A percentile compares a stretch with the other conserved stretches of the same genome.
phyloP scores from a whole-genome alignment of 768 basidiomycete genomes.

The Leccinum boreale region DNA sequence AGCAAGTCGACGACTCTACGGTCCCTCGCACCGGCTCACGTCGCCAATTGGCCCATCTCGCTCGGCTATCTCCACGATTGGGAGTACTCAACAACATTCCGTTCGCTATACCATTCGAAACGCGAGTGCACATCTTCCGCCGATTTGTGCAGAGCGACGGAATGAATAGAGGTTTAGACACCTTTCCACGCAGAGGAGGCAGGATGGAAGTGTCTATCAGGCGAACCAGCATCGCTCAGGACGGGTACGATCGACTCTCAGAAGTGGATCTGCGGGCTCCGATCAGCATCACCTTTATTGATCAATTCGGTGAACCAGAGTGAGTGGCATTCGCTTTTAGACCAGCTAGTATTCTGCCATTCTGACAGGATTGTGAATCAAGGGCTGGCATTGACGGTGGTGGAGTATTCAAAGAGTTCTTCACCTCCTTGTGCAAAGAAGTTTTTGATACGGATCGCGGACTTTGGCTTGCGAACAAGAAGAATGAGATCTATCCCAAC shows the following conservation, averaged over 20 bases:
- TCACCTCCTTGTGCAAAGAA: constrained; percentile 89
- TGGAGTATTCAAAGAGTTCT: constrained; percentile 96
- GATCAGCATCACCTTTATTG: constrained; percentile 88
- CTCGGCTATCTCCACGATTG: constrained; percentile 63
- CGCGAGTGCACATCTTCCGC: constrained; percentile 87
- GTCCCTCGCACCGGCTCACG: constrained; percentile 44
- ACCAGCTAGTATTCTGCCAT: neutral
- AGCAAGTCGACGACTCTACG: constrained; percentile 37
- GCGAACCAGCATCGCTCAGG: constrained; percentile 78
- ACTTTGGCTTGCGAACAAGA: constrained; percentile 86
- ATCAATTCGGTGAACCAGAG: constrained; percentile 85
- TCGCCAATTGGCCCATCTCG: constrained; percentile 66
- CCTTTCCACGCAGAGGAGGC: constrained; percentile 11
- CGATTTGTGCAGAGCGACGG: constrained; percentile 73
- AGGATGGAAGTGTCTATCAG: constrained; percentile 37
- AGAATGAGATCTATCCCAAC: constrained; percentile 94
- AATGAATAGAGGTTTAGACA: constrained; percentile 16
- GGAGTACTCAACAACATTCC: constrained; percentile 94
- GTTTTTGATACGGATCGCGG: constrained; percentile 95
- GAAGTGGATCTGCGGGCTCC: constrained; percentile 79
- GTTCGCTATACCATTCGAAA: constrained; percentile 90
- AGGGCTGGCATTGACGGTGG: constrained; percentile 95
- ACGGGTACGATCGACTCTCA: constrained; percentile 82
- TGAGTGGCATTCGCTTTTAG: constrained; percentile 36
- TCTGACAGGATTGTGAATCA: constrained; percentile 1